These are phyloP conservation scores for Microcyclospora pomicola DNA, from an alignment of 2,329 filamentous ascomycete genomes.

Conservation along the genomic window DNA sequence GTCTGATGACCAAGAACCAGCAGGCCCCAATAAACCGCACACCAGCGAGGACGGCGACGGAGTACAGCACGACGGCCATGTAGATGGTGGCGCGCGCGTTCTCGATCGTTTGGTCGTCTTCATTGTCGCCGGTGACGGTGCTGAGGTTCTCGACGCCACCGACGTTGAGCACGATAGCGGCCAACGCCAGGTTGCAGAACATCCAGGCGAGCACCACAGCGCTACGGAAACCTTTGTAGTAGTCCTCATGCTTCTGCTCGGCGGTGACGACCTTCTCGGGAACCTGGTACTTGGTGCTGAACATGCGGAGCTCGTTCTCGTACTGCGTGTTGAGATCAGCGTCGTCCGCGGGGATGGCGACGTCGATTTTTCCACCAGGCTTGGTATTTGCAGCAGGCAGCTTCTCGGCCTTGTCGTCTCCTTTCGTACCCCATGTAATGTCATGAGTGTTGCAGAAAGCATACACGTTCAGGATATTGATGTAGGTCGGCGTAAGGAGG, in stretches of 20 bases:
- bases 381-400: constrained; percentile 80
- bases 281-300: constrained; percentile 59
- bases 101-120: constrained; percentile 32
- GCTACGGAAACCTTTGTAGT: constrained; percentile 91
- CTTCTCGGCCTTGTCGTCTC: constrained; percentile 88
- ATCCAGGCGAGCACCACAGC: constrained; percentile 92
- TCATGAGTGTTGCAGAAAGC: constrained; percentile 98
- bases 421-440: constrained; percentile 96
- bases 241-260: constrained; percentile 82
- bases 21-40: constrained; percentile 80
- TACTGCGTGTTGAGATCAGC: constrained; percentile 92
- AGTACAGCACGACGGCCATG: constrained; percentile 77
- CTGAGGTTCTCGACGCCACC: constrained; percentile 54
- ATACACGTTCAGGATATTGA: constrained; percentile 97
- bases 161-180: constrained; percentile 71
- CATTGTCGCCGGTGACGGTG: constrained; percentile 19
- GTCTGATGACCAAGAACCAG: constrained; percentile 82
- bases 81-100: constrained; percentile 58
- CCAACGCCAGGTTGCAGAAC: constrained; percentile 83
- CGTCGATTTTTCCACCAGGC: constrained; percentile 87
- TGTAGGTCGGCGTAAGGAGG: constrained; percentile 86
- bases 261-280: constrained; percentile 50
- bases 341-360: constrained; percentile 74
- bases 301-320: constrained; percentile 65
- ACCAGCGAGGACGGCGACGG: constrained; percentile 66